A percentile compares a stretch with the other conserved stretches of the same genome.
Conservation (phyloP, 2,329 filamentous ascomycete genomes). For the Pyrenophora graminea region DNA sequence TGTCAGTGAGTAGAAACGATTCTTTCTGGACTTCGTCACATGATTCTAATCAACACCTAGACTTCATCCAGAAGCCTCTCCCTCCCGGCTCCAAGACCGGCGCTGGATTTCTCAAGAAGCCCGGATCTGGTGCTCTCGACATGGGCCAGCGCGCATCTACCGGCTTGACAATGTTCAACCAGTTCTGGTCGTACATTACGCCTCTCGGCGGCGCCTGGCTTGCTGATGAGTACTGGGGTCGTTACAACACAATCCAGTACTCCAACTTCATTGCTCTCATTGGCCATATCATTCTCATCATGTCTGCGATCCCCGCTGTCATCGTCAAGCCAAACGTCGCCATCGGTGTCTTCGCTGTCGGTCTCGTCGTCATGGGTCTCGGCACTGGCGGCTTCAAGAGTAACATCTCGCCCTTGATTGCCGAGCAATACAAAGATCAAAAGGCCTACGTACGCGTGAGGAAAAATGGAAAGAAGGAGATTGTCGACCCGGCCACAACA, state of each 20-base stretch:
- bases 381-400: slow-evolving; percentile 73
- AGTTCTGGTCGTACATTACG: slow-evolving; percentile 62
- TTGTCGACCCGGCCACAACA: slow-evolving; percentile 69
- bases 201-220: slow-evolving; percentile 63
- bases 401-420: slow-evolving; percentile 61
- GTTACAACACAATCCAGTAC: slow-evolving; percentile 62
- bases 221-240: slow-evolving; percentile 64
- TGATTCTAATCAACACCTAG: slow-evolving; percentile 24
- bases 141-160: slow-evolving; percentile 60
- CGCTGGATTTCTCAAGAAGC: slow-evolving; percentile 40
- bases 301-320: slow-evolving; percentile 59
- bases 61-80: slow-evolving; percentile 45
- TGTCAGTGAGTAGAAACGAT: slow-evolving; percentile 18
- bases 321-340: slow-evolving; percentile 56
- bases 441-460: slow-evolving; percentile 36
- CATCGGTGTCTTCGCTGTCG: slow-evolving; percentile 58
- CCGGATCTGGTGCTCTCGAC: slow-evolving; percentile 55
- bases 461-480: slow-evolving; percentile 56
- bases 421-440: slow-evolving; percentile 59
- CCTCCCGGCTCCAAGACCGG: slow-evolving; percentile 41
- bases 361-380: slow-evolving; percentile 66
- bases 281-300: slow-evolving; percentile 60
- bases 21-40: not conserved
- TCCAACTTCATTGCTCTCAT: slow-evolving; percentile 63
- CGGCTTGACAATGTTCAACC: slow-evolving; percentile 58